Conservation (phyloP, 179 eudicot genomes). For the Gypsophila paniculata region DNA sequence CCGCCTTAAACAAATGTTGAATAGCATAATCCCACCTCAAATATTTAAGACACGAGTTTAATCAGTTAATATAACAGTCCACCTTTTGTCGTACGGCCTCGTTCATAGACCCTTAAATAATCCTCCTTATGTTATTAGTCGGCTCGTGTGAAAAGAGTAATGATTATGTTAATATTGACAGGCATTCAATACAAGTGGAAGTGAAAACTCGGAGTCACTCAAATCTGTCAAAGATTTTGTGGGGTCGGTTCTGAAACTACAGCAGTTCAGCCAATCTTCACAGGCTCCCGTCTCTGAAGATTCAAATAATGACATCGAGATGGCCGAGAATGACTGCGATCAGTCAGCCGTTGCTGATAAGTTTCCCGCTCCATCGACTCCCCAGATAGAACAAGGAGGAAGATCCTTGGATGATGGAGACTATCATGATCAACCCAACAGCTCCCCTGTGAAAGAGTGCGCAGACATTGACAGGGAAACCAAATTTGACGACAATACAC, state of each 20-base stretch:
- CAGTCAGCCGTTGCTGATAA: conserved; percentile 44
- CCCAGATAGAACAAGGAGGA: conserved; percentile 60
- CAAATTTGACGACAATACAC: conserved; percentile 70
- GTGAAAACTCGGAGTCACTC: conserved; percentile 39
- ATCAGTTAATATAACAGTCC: too few species aligned
- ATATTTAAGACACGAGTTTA: too few species aligned
- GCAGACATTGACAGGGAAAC: conserved; percentile 52
- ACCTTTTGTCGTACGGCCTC: too few species aligned
- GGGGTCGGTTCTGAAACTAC: conserved; percentile 40
- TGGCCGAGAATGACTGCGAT: conserved; percentile 30
- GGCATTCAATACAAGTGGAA: conserved; percentile 64
- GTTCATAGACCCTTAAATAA: too few species aligned
- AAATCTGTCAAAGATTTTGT: conserved; percentile 50
- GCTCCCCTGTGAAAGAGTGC: conserved; percentile 42
- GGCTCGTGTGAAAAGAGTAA: not conserved
- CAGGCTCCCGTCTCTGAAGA: conserved; percentile 20
- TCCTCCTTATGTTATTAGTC: not conserved
- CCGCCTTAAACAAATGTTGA: too few species aligned
- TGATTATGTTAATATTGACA: conserved; percentile 22
- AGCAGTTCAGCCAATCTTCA: conserved; percentile 25
- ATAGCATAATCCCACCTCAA: too few species aligned
- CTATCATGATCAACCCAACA: conserved; percentile 50
- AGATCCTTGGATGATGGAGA: conserved; percentile 57
- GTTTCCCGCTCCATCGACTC: conserved; percentile 80
- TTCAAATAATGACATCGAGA: conserved; percentile 15